Conservation (phyloP, 2,329 filamentous ascomycete species). For the Alternaria arborescens region DNA sequence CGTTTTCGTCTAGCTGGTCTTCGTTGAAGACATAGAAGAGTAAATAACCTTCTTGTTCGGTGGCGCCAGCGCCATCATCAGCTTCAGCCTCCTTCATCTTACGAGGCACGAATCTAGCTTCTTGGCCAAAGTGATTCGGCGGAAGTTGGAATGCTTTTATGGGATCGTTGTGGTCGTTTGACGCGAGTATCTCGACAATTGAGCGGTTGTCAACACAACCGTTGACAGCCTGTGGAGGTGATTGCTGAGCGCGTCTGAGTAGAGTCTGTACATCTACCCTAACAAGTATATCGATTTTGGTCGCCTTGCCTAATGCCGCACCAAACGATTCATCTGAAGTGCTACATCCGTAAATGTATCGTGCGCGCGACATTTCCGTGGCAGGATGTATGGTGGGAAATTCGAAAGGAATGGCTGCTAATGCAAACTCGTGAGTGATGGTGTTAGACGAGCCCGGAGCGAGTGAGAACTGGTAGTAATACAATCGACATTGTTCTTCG, state of each 20-base stretch:
- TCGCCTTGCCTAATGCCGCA: constrained; percentile 68
- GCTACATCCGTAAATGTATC: constrained; percentile 74
- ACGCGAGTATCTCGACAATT: constrained; percentile 62
- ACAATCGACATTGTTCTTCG: constrained; percentile 73
- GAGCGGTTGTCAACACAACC: constrained; percentile 69
- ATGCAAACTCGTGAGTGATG: constrained; percentile 70
- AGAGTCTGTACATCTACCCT: constrained; percentile 67
- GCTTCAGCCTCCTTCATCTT: constrained; percentile 15
- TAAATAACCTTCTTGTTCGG: constrained; percentile 73
- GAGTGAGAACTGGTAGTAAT: constrained; percentile 72
- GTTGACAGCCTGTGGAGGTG: constrained; percentile 60
- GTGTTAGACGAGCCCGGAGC: constrained; percentile 36
- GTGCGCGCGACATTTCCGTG: constrained; percentile 64
- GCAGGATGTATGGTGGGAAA: constrained; percentile 69
- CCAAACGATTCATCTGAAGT: constrained; percentile 66
- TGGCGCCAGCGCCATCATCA: constrained; percentile 5
- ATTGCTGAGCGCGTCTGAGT: constrained; percentile 61
- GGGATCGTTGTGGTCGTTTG: constrained; percentile 57
- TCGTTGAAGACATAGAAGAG: constrained; percentile 77
- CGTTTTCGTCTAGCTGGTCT: constrained; percentile 64
- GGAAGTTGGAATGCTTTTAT: constrained; percentile 71
- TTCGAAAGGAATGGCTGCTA: constrained; percentile 72
- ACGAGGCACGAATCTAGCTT: constrained; percentile 69
- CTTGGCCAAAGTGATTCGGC: constrained; percentile 69
- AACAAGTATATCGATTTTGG: constrained; percentile 71